These are phyloP conservation scores for Arthrobotrys sphaeroides DNA, from an alignment of 2,329 filamentous ascomycete species.

Conservation along the genomic window DNA sequence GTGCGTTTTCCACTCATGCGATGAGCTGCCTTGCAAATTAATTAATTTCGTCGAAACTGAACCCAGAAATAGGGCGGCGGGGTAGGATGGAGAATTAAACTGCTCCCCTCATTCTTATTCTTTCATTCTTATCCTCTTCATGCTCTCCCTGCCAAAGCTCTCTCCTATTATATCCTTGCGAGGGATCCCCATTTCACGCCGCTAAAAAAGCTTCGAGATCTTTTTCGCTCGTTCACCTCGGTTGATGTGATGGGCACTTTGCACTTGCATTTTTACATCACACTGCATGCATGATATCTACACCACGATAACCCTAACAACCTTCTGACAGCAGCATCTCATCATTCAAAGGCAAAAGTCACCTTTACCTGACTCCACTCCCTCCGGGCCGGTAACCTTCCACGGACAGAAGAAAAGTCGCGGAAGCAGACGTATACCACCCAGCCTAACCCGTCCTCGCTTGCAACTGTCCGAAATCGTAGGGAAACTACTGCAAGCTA, in stretches of 20 bases:
- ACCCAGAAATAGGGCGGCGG: conserved; percentile 46
- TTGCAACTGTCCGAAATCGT: conserved; percentile 47
- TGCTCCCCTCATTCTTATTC: conserved; percentile 18
- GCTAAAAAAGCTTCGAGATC: conserved; percentile 7
- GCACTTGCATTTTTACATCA: conserved; percentile 36
- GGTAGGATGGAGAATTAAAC: conserved; percentile 20
- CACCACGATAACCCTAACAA: conserved; percentile 13
- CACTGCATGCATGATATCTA: conserved; percentile 29
- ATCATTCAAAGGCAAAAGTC: conserved; percentile 8
- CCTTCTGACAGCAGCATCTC: conserved; percentile 14
- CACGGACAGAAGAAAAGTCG: background rate
- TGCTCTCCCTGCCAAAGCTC: background rate
- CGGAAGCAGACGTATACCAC: conserved; percentile 5
- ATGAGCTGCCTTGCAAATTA: conserved; percentile 10
- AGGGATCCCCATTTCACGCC: background rate
- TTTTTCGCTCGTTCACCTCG: conserved; percentile 12
- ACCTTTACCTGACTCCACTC: conserved; percentile 16
- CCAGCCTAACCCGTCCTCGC: conserved; percentile 34
- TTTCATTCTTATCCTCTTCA: background rate
- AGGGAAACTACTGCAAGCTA: conserved; percentile 27
- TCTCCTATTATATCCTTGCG: conserved; percentile 2
- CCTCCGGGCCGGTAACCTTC: background rate
- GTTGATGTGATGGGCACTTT: conserved; percentile 39
- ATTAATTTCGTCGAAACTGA: conserved; percentile 24
- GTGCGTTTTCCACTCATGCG: conserved; percentile 20